Evolutionary conservation across 768 basidiomycete species (phyloP), one percentile per base, ranked within the genome.

Genomic region (Trametes meyenii): DNA sequence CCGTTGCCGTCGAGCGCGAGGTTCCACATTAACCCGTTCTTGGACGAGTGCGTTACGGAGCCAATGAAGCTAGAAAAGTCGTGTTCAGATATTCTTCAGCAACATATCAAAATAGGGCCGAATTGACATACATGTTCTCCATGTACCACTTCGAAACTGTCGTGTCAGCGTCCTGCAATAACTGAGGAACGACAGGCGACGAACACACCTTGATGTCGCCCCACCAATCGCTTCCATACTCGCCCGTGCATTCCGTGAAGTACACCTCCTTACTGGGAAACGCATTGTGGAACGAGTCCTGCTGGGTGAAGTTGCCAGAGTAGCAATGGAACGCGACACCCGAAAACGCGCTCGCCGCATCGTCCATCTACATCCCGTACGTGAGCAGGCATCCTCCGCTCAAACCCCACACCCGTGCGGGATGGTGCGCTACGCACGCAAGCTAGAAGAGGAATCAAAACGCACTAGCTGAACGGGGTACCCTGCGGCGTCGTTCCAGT

Each of bases 301-400:
- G 88, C 5, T 85, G 70, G 0, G 69, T 73, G 45, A 84, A 82
- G 39, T 68, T 74, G 5, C 88, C 89, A 11, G 72, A 76, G 60
- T 92, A 91, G 67, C 90, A 90, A 68, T 92, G 89, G 70, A 90
- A 92, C 0, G 86, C 76, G 14, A 85, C 87, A 7, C 90, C 89
- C 17, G 80, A 75, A 61, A 88, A 88, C 0, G 85, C 77, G 62
- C 73, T 80, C 3, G 75, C 76, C 3, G 83, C 83, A 50, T 81
- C 76, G 69, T 86, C 78, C 82, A 89, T 85, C 79, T 81, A 52
- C 17, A 55, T 12, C 16, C 14, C 49, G 19, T 16, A 1, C 19
- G 21, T 35, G 8, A 33, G 16, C 3, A 2, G 10, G 49, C 43
- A 45, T 17, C 23, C 7, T 26, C 51, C 21, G 26, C 26, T 19